A percentile compares a stretch with the other conserved stretches of the same genome.
phyloP scores from a whole-genome alignment of 169 alveolate genomes.

The Perkinsus marinus region DNA sequence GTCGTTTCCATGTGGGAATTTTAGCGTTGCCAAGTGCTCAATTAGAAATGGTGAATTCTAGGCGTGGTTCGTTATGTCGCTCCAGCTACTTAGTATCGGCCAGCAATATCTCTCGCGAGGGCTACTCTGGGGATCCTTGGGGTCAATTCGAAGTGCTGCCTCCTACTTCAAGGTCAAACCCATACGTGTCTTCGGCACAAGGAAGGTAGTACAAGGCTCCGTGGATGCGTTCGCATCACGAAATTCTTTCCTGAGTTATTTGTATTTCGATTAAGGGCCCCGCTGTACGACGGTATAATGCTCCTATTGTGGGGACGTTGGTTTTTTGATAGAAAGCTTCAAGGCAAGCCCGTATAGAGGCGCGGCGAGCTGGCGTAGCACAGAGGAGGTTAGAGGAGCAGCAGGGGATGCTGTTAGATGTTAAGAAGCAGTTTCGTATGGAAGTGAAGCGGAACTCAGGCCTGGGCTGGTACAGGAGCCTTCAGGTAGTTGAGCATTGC shows the following conservation, averaged over 20 bases:
- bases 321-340: neutral
- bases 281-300: too few species aligned
- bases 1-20: neutral
- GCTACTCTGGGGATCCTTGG: neutral
- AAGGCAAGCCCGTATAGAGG: neutral
- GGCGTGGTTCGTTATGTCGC: too few species aligned
- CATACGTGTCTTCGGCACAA: neutral
- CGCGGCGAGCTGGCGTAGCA: neutral
- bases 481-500: neutral
- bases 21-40: neutral
- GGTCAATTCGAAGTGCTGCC: neutral
- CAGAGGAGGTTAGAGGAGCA: neutral
- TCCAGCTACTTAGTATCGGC: too few species aligned
- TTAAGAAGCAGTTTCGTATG: neutral
- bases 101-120: neutral
- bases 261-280: neutral
- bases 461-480: neutral
- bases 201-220: neutral
- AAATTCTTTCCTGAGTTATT: neutral
- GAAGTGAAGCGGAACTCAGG: neutral
- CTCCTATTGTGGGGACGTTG: neutral
- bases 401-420: neutral
- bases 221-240: too few species aligned
- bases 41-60: neutral
- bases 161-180: neutral